Conservation (phyloP, 139 green algal species). For the Asterochloris erici region DNA sequence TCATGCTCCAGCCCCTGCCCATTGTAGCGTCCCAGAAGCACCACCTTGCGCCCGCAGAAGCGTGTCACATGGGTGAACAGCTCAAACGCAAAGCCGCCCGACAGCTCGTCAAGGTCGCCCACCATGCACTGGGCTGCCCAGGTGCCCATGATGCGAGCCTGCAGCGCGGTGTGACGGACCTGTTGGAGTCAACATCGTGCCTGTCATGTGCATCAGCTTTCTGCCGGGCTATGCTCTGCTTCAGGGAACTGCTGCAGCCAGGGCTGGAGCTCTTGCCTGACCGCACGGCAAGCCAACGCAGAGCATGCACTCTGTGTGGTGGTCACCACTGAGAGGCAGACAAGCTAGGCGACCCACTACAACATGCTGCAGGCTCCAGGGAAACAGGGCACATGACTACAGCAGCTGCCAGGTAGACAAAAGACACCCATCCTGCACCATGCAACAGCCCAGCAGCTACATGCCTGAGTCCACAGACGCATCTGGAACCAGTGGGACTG, state of each 20-base stretch:
- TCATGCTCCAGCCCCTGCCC: conserved; percentile 70
- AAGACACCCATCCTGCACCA: no score
- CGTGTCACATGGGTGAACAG: conserved; percentile 85
- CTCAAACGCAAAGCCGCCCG: conserved; percentile 71
- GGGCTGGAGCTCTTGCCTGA: no score
- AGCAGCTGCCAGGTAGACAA: no score
- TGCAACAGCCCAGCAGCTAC: background rate
- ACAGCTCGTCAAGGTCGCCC: conserved; percentile 38
- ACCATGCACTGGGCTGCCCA: conserved; percentile 70
- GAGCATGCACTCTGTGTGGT: no score
- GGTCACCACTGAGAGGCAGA: no score
- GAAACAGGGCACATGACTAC: no score
- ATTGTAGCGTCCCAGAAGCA: conserved; percentile 88
- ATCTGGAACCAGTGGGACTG: conserved; percentile 81
- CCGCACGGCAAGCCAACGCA: no score
- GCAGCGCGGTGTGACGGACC: background rate
- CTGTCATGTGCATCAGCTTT: no score
- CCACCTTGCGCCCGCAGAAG: conserved; percentile 77
- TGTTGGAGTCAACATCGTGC: no score
- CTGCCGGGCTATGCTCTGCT: background rate
- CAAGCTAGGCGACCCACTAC: no score
- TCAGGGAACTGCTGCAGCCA: background rate
- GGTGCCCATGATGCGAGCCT: conserved; percentile 64
- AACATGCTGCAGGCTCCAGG: no score
- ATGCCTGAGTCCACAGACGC: conserved; percentile 66